Conservation (phyloP, 2,329 filamentous ascomycete species). For the Pyrenochaeta sp. region DNA sequence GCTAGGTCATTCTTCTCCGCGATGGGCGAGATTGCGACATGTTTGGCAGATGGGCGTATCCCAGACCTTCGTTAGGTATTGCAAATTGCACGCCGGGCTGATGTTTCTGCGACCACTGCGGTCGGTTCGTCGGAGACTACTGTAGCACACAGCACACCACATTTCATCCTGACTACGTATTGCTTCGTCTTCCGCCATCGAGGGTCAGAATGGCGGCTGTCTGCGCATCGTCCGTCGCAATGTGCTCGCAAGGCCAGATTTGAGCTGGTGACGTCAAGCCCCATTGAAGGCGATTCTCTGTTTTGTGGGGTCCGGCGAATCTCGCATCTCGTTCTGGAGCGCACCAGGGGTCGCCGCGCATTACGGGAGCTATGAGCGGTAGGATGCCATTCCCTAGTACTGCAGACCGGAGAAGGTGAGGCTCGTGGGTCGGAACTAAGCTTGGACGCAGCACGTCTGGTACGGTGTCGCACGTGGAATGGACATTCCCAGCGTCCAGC, state of each 20-base stretch:
- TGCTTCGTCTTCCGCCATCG: neutral
- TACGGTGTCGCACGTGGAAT: neutral
- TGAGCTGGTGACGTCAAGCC: neutral
- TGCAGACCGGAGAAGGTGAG: neutral
- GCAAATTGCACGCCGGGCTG: neutral
- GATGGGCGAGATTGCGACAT: neutral
- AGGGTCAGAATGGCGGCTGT: no score
- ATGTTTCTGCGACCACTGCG: neutral
- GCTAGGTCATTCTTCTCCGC: conserved; percentile 3
- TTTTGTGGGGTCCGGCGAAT: neutral
- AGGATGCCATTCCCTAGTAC: neutral
- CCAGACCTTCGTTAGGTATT: neutral
- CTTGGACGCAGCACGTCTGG: neutral
- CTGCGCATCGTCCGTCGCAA: neutral
- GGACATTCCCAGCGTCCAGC: neutral
- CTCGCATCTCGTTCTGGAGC: neutral
- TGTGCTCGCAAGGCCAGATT: neutral
- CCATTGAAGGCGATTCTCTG: neutral
- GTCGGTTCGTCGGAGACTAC: neutral
- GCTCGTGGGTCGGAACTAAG: conserved; percentile 2
- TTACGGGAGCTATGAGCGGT: conserved; percentile 1
- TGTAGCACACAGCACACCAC: neutral
- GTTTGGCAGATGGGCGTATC: neutral
- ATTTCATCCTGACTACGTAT: neutral
- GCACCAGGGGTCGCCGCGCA: neutral